phyloP scores from a whole-genome alignment of 2,329 filamentous ascomycete species.

The Aspergillus felis region DNA sequence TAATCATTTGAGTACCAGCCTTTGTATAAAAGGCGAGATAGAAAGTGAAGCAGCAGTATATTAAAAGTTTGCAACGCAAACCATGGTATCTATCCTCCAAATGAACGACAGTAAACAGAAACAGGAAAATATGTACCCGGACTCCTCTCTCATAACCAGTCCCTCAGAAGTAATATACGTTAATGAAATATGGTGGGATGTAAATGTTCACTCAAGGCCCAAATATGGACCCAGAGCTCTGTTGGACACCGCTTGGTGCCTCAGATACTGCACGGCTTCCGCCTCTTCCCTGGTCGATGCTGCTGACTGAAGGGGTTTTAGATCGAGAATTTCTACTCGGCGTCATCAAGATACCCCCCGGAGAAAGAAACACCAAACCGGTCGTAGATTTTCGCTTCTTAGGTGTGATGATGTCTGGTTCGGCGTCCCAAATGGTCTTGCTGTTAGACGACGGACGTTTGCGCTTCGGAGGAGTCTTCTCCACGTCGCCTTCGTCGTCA shows the following conservation, averaged over 20 bases:
- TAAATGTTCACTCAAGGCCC: background rate
- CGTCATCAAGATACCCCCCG: slow-evolving; percentile 19
- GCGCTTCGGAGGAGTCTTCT: slow-evolving; percentile 9
- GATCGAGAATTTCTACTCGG: slow-evolving; percentile 3
- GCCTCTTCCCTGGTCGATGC: background rate
- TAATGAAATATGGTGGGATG: background rate
- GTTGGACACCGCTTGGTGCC: background rate
- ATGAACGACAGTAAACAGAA: background rate
- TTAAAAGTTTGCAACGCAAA: background rate
- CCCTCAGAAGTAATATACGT: background rate
- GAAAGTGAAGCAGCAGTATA: background rate
- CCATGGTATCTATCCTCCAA: background rate
- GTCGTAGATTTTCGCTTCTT: slow-evolving; percentile 14
- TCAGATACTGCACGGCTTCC: background rate
- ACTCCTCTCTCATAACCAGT: background rate
- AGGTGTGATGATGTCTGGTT: slow-evolving; percentile 7
- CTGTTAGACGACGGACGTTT: slow-evolving; percentile 1
- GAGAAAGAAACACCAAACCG: slow-evolving; percentile 8
- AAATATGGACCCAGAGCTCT: background rate
- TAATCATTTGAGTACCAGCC: background rate
- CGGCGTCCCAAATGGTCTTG: slow-evolving; percentile 1
- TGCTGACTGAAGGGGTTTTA: background rate
- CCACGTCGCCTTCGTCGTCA: slow-evolving; percentile 20
- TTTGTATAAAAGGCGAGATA: background rate
- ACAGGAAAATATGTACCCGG: background rate